Evolutionary conservation across 257 asterid species (phyloP), one percentile per base, ranked within the genome.

Genomic region (Petunia axillaris): DNA sequence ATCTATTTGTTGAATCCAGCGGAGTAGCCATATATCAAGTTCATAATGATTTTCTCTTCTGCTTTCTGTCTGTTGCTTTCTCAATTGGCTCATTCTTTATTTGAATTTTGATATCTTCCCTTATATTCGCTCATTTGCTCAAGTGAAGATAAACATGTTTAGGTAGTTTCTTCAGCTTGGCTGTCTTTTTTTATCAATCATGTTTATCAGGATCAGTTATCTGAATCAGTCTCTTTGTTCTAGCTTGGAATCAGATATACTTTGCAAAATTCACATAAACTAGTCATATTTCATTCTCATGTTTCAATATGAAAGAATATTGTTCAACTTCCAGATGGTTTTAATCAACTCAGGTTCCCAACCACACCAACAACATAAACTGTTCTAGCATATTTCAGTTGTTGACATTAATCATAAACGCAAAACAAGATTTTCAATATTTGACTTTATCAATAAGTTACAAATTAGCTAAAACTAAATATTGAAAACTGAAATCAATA

Each of bases 11-110:
- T 71, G 44, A 48, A 2, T 71, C 60, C 77, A 46, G 60, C 44
- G 4, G 59, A 71, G 76, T 9, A 44, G 11, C 25, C 77, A 25
- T 71, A 46, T 25, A 25, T 46, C 41, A 48, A 71, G 60, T 71
- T 48, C 62, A 71, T 71, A 35, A 48, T 43, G 43, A 43, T 55
- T 71, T 46, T 70, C 10, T 46, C 43, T 46, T 10, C 77, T 70
- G 16, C 43, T 10, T 25, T 48, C 14, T n/a, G 8, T 41, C 54
- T 41, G 75, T 13, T 50, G 40, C 62, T 71, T 71, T 4, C 77
- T n/a, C 36, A 65, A 5, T 65, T 39, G 43, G 41, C 13, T 14
- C 50, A 39, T 39, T 35, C 52, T 39, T 39, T 39, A 65, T 65
- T 65, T 65, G 73, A 25, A 25, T 25, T 25, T 25, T 25, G 25